phyloP scores from a whole-genome alignment of 2,329 filamentous ascomycete species.

The Knufia petricola region DNA sequence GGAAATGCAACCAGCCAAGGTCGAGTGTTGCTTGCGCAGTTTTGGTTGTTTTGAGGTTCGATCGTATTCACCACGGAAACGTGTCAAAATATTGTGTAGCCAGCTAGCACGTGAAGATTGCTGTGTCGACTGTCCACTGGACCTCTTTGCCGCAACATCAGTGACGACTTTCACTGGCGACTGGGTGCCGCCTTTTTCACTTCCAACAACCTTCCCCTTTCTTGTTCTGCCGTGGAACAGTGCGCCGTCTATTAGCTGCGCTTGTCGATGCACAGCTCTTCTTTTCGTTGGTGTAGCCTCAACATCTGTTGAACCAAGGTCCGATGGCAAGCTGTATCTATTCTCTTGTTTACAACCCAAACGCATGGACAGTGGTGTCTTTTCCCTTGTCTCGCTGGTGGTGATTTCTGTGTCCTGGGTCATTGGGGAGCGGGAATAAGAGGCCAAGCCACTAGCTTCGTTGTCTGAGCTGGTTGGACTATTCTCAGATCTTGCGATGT shows the following conservation, averaged over 20 bases:
- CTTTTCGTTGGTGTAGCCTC: slow-evolving; percentile 11
- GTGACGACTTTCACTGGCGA: slow-evolving; percentile 7
- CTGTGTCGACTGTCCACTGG: slow-evolving; percentile 2
- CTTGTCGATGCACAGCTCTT: slow-evolving; percentile 17
- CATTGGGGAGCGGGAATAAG: background rate
- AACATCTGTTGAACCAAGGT: slow-evolving; percentile 8
- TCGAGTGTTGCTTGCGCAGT: background rate
- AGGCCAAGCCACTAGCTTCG: background rate
- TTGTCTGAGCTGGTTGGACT: background rate
- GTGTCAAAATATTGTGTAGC: slow-evolving; percentile 14
- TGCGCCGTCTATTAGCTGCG: slow-evolving; percentile 17
- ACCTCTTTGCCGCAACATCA: background rate
- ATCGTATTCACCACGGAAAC: slow-evolving; percentile 14
- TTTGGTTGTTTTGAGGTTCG: slow-evolving; percentile 9
- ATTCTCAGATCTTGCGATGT: background rate
- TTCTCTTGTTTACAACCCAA: background rate
- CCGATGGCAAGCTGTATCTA: slow-evolving; percentile 8
- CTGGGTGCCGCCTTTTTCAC: background rate
- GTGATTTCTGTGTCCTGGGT: background rate
- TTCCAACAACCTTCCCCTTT: slow-evolving; percentile 12
- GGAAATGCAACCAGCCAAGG: background rate
- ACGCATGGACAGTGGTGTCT: background rate
- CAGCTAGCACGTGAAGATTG: slow-evolving; percentile 15
- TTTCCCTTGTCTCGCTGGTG: background rate
- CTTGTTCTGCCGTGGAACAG: slow-evolving; percentile 11